Evolutionary conservation across 768 basidiomycete genomes (phyloP).

Genomic region (Mycena leptocephala): DNA sequence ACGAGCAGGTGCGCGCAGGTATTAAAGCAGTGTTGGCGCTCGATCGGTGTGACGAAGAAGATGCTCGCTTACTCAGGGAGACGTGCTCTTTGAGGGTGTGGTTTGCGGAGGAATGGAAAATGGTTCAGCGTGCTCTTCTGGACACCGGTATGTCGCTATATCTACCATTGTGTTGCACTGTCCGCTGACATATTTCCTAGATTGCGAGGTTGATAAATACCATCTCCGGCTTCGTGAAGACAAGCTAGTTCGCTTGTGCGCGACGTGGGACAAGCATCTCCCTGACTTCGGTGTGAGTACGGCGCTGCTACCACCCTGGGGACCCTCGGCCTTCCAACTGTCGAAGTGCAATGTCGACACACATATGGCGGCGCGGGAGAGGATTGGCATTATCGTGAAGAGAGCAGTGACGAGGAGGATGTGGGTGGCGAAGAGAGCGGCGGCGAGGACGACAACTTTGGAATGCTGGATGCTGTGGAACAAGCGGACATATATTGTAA

Average conservation of each 20-base stretch:
- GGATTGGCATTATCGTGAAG: too few relatives aligned
- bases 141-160: neutral
- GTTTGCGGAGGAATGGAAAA: conserved; percentile 25
- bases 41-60: conserved; percentile 40
- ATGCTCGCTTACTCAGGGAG: conserved; percentile 28
- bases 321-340: too few relatives aligned
- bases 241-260: too few relatives aligned
- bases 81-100: conserved; percentile 31
- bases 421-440: too few relatives aligned
- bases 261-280: too few relatives aligned
- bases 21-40: conserved; percentile 47
- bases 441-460: too few relatives aligned
- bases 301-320: neutral
- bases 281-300: neutral
- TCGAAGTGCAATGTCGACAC: too few relatives aligned
- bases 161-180: neutral
- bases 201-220: neutral
- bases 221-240: too few relatives aligned
- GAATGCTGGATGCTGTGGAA: too few relatives aligned
- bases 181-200: neutral
- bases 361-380: too few relatives aligned
- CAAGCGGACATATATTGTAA: too few relatives aligned
- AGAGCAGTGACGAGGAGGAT: too few relatives aligned
- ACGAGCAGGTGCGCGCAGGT: conserved; percentile 43
- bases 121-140: neutral